Evolutionary conservation across 2,329 filamentous ascomycete species (phyloP).

Genomic region (Pseudocercospora pini-densiflorae): DNA sequence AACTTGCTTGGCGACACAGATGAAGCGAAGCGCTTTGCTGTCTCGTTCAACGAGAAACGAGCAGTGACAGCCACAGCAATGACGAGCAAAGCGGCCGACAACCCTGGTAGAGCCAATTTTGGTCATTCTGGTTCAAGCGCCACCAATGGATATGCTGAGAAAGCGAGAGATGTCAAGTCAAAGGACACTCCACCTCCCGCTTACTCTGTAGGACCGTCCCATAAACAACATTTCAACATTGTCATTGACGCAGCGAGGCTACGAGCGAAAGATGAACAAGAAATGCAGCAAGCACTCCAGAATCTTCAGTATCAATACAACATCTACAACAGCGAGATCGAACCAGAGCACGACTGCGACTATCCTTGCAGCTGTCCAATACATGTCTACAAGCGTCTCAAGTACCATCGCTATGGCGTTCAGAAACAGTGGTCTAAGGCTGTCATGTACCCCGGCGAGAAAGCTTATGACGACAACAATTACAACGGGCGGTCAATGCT

Average conservation of each 20-base stretch:
- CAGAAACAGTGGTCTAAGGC: conserved; percentile 51
- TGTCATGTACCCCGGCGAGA: conserved; percentile 52
- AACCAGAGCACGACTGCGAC: conserved; percentile 52
- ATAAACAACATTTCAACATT: conserved; percentile 42
- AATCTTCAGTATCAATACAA: conserved; percentile 44
- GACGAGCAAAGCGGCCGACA: neutral
- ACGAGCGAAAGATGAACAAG: conserved; percentile 49
- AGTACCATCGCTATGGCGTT: conserved; percentile 44
- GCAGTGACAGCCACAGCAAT: neutral
- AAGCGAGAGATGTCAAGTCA: neutral
- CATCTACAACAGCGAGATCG: conserved; percentile 54
- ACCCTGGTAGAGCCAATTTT: neutral
- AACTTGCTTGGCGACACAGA: conserved; percentile 28
- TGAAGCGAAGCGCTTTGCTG: conserved; percentile 20
- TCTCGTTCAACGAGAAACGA: conserved; percentile 11
- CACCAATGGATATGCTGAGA: neutral
- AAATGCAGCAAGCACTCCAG: conserved; percentile 51
- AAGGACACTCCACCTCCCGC: conserved; percentile 6
- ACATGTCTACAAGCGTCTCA: conserved; percentile 46
- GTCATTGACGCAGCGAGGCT: conserved; percentile 45
- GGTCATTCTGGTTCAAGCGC: neutral
- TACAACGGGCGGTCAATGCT: conserved; percentile 22
- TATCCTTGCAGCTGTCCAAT: conserved; percentile 48
- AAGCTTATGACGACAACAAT: conserved; percentile 38
- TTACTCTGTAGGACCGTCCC: neutral